Evolutionary conservation across 345 rosid species (phyloP).

Genomic region (Luvunga scandens): DNA sequence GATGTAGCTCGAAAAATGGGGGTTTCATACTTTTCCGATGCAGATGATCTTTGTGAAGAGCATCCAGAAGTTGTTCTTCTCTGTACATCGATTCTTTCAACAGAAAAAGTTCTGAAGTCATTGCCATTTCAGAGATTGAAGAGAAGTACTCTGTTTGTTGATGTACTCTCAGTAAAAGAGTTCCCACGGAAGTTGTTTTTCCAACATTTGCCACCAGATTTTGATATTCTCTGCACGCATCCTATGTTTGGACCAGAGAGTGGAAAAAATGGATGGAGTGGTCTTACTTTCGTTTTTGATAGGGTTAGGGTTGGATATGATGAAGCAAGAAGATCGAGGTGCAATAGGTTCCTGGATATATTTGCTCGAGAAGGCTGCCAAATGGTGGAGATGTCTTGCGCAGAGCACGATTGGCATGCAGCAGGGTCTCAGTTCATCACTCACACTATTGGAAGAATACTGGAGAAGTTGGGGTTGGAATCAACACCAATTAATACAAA

Average conservation of each 20-base stretch:
- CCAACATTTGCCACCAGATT: slow-evolving; percentile 48
- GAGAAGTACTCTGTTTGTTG: slow-evolving; percentile 84
- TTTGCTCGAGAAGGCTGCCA: slow-evolving; percentile 71
- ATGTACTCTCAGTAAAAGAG: slow-evolving; percentile 86
- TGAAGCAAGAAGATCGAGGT: slow-evolving; percentile 44
- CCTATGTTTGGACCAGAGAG: slow-evolving; percentile 94
- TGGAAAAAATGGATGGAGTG: slow-evolving; percentile 71
- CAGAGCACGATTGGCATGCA: slow-evolving; percentile 80
- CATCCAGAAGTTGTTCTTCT: slow-evolving; percentile 79
- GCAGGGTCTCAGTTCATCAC: slow-evolving; percentile 88
- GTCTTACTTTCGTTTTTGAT: slow-evolving; percentile 68
- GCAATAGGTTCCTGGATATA: slow-evolving; percentile 56
- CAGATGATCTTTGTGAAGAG: slow-evolving; percentile 75
- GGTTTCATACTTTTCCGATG: slow-evolving; percentile 50
- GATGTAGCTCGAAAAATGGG: slow-evolving; percentile 52
- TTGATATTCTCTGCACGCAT: slow-evolving; percentile 75
- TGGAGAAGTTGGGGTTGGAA: slow-evolving; percentile 62
- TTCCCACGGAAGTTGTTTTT: slow-evolving; percentile 63
- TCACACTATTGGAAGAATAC: slow-evolving; percentile 69
- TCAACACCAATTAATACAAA: slow-evolving; percentile 65
- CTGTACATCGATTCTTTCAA: slow-evolving; percentile 72
- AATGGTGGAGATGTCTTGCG: slow-evolving; percentile 89
- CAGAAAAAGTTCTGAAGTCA: slow-evolving; percentile 65
- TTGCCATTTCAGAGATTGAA: slow-evolving; percentile 70
- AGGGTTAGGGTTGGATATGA: slow-evolving; percentile 62